Conservation (phyloP, 225 moss, liverwort and hornwort species). For the Asterella californica region DNA sequence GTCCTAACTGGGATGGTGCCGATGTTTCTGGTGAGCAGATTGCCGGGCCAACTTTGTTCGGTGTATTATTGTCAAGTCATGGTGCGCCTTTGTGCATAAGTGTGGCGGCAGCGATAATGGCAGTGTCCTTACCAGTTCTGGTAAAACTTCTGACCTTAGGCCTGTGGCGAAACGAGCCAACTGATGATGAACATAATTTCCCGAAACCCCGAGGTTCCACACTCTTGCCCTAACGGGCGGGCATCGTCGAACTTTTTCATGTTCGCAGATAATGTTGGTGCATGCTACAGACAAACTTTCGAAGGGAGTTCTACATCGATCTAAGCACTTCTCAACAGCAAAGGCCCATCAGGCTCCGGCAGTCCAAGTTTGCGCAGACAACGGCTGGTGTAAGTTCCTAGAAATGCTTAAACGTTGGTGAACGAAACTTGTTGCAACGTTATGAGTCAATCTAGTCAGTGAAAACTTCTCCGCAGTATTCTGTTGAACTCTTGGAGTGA, state of each 20-base stretch:
- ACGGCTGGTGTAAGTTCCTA: neutral
- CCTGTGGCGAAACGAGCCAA: too few species aligned
- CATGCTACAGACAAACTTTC: constrained; percentile 17
- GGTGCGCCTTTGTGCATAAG: constrained; percentile 63
- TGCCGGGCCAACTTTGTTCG: constrained; percentile 70
- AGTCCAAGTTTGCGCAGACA: neutral
- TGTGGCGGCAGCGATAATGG: constrained; percentile 64
- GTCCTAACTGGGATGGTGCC: neutral
- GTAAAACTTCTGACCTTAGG: constrained; percentile 19
- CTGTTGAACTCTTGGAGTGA: too few species aligned
- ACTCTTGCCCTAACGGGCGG: too few species aligned
- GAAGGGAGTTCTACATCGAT: constrained; percentile 24
- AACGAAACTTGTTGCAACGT: neutral
- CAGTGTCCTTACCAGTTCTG: constrained; percentile 61
- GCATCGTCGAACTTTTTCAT: neutral
- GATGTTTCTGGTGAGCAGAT: constrained; percentile 39
- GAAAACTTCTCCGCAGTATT: neutral
- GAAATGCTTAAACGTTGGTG: neutral
- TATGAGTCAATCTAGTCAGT: neutral
- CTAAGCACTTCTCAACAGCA: neutral
- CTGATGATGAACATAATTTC: too few species aligned
- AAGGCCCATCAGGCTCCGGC: constrained; percentile 10
- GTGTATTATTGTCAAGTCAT: constrained; percentile 62
- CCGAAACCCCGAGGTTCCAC: too few species aligned
- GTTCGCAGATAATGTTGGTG: constrained; percentile 16